Conservation (phyloP, 2,329 filamentous ascomycete genomes). For the Diaporthe sp. region DNA sequence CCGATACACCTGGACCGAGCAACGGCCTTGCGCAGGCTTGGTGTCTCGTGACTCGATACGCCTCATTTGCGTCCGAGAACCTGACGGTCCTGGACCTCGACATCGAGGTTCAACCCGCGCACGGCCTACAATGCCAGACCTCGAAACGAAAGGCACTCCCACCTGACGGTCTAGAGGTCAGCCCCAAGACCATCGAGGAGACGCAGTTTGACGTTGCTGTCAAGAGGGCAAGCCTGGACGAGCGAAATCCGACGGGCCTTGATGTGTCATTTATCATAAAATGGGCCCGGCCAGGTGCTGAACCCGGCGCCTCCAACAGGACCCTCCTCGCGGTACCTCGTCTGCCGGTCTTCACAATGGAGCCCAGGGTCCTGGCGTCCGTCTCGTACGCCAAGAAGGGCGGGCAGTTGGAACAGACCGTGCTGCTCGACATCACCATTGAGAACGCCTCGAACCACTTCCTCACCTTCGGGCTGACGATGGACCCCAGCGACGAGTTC, state of each 20-base stretch:
- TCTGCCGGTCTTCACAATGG: conserved; percentile 82
- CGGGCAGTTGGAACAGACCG: conserved; percentile 45
- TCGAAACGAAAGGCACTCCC: conserved; percentile 51
- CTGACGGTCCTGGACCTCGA: conserved; percentile 72
- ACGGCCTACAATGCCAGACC: conserved; percentile 69
- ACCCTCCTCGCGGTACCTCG: conserved; percentile 82
- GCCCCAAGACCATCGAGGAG: conserved; percentile 76
- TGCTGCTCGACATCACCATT: conserved; percentile 71
- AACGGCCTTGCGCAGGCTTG: conserved; percentile 82
- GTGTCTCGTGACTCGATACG: conserved; percentile 78
- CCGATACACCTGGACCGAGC: conserved; percentile 6
- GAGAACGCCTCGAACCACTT: conserved; percentile 97
- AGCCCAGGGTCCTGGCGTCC: conserved; percentile 83
- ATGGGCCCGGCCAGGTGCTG: conserved; percentile 73
- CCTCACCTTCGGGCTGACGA: conserved; percentile 88
- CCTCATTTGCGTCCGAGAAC: conserved; percentile 81
- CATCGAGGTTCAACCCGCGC: conserved; percentile 57
- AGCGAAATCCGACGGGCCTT: conserved; percentile 78
- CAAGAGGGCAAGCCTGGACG: conserved; percentile 83
- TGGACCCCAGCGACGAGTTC: conserved; percentile 94
- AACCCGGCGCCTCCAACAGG: conserved; percentile 59
- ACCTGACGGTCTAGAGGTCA: conserved; percentile 60
- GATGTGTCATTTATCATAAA: conserved; percentile 80
- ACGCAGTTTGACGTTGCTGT: conserved; percentile 78
- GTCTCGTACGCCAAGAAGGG: conserved; percentile 55